Percentiles rank a stretch among this genome's conserved stretches.
Conservation (phyloP, 192 early-diverging fungal species). For the Podila horticola region DNA sequence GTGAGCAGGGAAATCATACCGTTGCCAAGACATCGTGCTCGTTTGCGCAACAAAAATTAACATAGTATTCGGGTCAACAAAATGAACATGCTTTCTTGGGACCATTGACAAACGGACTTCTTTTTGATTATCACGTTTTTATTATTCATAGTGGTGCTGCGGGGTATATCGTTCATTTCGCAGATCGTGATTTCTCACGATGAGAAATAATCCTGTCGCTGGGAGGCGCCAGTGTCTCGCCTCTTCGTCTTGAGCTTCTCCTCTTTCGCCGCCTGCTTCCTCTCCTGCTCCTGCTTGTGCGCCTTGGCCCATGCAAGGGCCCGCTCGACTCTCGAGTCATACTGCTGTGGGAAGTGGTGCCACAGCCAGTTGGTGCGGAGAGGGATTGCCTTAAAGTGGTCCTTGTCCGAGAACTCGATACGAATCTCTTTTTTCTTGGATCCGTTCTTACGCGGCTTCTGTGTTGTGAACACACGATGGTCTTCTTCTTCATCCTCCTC, state of each 20-base stretch:
- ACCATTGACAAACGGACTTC: too few relatives aligned
- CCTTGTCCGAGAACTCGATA: slow-evolving; percentile 49
- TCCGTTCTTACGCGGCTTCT: slow-evolving; percentile 27
- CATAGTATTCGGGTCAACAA: too few relatives aligned
- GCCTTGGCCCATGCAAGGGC: slow-evolving; percentile 43
- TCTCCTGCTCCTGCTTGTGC: slow-evolving; percentile 23
- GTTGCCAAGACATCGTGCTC: too few relatives aligned
- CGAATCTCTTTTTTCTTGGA: slow-evolving; percentile 53
- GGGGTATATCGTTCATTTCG: not conserved
- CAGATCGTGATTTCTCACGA: not conserved
- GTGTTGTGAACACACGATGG: slow-evolving; percentile 20
- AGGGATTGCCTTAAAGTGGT: slow-evolving; percentile 45
- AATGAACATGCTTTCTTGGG: too few relatives aligned
- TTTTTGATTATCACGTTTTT: not conserved
- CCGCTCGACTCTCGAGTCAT: slow-evolving; percentile 47
- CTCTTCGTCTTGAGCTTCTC: not conserved
- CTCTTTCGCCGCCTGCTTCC: slow-evolving; percentile 7
- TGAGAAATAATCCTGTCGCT: not conserved
- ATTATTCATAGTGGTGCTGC: not conserved
- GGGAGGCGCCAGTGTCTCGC: not conserved
- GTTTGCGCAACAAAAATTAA: too few relatives aligned
- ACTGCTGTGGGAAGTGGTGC: slow-evolving; percentile 57
- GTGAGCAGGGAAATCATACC: too few relatives aligned
- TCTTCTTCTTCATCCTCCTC: slow-evolving; percentile 13
- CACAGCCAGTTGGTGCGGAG: slow-evolving; percentile 52